Evolutionary conservation across 1,139 yeast species (phyloP).

Genomic region (Yamadazyma songkhlaensis): DNA sequence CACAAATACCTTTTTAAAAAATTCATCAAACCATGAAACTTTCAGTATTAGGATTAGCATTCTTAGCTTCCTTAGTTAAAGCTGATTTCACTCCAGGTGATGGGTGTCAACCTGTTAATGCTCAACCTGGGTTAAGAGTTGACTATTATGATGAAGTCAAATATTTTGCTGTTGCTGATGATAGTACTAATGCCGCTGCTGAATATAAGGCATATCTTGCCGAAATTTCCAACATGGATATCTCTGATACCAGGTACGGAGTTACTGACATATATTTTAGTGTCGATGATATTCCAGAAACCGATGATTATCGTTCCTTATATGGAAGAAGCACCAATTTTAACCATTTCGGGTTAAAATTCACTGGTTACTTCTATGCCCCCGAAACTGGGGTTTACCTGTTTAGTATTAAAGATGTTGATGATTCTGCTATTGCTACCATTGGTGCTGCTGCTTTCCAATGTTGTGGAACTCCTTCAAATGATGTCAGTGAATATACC

Average conservation of each 20-base stretch:
- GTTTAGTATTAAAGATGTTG: slow-evolving; percentile 5
- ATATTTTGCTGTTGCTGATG: not conserved
- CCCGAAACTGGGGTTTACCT: slow-evolving; percentile 6
- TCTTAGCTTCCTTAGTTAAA: not conserved
- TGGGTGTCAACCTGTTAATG: not conserved
- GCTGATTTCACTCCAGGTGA: not conserved
- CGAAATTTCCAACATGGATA: not conserved
- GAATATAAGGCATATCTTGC: not conserved
- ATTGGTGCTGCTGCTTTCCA: slow-evolving; percentile 8
- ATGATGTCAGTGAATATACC: not conserved
- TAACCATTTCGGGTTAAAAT: slow-evolving; percentile 1
- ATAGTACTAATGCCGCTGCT: not conserved
- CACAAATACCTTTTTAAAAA: too few relatives aligned
- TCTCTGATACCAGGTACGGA: not conserved
- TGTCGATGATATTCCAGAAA: not conserved
- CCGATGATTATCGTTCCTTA: not conserved
- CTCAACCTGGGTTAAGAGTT: not conserved
- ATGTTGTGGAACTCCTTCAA: slow-evolving; percentile 4
- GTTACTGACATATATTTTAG: not conserved
- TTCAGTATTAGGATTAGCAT: not conserved
- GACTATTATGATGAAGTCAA: not conserved
- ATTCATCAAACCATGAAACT: not conserved
- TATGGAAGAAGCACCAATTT: not conserved
- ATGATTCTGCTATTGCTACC: slow-evolving; percentile 4
- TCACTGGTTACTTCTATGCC: slow-evolving; percentile 9